Percentiles rank a stretch among this genome's conserved stretches.
Evolutionary conservation across 2,329 filamentous ascomycete genomes (phyloP).

Genomic region (Paraphaeosphaeria sporulosa): DNA sequence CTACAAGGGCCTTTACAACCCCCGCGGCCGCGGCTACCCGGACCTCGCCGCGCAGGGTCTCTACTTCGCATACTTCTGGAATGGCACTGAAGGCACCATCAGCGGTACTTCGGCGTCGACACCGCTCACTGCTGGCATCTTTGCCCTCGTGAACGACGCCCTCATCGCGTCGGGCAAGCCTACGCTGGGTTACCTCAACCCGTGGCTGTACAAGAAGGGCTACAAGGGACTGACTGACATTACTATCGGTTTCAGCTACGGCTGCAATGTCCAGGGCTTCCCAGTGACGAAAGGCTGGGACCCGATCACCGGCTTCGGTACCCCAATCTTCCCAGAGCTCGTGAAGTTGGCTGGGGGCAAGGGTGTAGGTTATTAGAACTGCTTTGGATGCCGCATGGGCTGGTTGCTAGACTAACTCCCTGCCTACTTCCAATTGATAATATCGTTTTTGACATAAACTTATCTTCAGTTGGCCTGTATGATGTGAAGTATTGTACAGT

Average conservation of each 20-base stretch:
- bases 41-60: constrained; percentile 69
- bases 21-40: constrained; percentile 66
- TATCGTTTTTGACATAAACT: not conserved
- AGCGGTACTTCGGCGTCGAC: constrained; percentile 64
- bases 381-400: not conserved
- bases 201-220: constrained; percentile 63
- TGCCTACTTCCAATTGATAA: not conserved
- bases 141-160: constrained; percentile 70
- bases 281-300: constrained; percentile 48
- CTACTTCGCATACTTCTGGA: constrained; percentile 55
- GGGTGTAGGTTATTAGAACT: constrained; percentile 13
- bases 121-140: constrained; percentile 65
- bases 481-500: too few relatives aligned
- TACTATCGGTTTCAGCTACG: constrained; percentile 46
- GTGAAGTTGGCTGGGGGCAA: constrained; percentile 31
- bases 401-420: not conserved
- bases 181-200: constrained; percentile 66
- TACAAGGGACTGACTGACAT: constrained; percentile 60
- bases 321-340: constrained; percentile 41
- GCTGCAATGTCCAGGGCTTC: constrained; percentile 50
- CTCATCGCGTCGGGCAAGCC: constrained; percentile 59
- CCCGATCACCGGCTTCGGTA: constrained; percentile 47
- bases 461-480: too few relatives aligned
- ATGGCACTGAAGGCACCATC: constrained; percentile 49
- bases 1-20: constrained; percentile 60